Conservation (phyloP, 2,329 filamentous ascomycete species). For the Colletotrichum cereale region DNA sequence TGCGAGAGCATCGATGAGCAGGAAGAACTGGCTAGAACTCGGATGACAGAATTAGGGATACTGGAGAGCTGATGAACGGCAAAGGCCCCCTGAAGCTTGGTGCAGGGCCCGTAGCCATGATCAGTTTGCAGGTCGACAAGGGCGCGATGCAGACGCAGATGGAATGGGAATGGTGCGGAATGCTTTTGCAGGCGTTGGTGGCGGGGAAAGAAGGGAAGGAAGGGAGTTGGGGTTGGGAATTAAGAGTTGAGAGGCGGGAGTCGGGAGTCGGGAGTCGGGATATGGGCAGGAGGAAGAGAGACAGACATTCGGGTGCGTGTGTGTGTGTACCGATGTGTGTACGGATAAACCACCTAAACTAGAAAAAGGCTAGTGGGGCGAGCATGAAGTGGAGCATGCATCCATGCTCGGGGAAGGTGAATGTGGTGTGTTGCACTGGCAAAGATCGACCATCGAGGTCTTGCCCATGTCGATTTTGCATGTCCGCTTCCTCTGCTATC, state of each 20-base stretch:
- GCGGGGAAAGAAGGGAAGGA: conserved; percentile 21
- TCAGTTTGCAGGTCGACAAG: conserved; percentile 9
- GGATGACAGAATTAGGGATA: neutral
- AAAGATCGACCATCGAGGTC: neutral
- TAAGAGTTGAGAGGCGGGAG: no score
- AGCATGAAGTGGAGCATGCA: neutral
- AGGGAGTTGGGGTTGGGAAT: neutral
- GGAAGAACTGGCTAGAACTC: no score
- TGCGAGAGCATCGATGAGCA: neutral
- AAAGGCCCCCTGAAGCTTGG: neutral
- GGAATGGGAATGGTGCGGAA: conserved; percentile 28
- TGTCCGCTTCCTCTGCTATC: neutral
- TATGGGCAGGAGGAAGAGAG: neutral
- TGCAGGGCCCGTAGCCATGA: neutral
- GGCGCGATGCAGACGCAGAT: conserved; percentile 22
- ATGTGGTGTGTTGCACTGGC: neutral
- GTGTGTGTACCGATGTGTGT: no score
- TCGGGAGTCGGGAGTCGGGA: neutral
- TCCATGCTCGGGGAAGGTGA: neutral
- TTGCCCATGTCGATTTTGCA: conserved; percentile 12
- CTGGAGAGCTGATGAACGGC: conserved; percentile 10
- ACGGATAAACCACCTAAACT: no score
- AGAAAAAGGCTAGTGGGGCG: neutral
- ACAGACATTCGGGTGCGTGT: neutral
- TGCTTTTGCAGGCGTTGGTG: conserved; percentile 17